A percentile compares a stretch with the other conserved stretches of the same genome.
Evolutionary conservation across 2,329 filamentous ascomycete species (phyloP).

Genomic region (Rhexocercosporidium sp.): DNA sequence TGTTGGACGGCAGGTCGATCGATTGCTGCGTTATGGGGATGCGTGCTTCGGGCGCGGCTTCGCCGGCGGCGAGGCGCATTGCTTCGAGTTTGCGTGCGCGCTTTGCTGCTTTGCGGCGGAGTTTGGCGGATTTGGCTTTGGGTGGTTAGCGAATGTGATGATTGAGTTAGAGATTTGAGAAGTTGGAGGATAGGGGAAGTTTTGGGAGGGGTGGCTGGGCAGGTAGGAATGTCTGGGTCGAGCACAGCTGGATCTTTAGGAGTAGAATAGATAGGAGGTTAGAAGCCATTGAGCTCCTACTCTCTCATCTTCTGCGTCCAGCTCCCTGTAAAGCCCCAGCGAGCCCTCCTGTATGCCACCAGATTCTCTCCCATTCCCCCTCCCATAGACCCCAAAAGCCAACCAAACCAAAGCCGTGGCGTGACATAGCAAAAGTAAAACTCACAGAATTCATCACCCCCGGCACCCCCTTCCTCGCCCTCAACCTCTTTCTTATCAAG

Average conservation of each 20-base stretch:
- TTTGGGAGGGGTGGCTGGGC: neutral
- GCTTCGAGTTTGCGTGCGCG: constrained; percentile 61
- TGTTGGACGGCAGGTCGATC: constrained; percentile 67
- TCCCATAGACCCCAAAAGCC: neutral
- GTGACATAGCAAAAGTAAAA: constrained; percentile 40
- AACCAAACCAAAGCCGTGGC: neutral
- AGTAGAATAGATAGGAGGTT: neutral
- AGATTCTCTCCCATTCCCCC: neutral
- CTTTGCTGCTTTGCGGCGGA: constrained; percentile 74
- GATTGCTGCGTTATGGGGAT: constrained; percentile 79
- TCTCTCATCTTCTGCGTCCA: neutral
- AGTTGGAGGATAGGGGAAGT: neutral
- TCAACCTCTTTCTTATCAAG: constrained; percentile 61
- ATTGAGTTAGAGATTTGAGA: neutral
- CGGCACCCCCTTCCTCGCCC: constrained; percentile 53
- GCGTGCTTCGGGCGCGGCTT: constrained; percentile 69
- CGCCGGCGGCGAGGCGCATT: constrained; percentile 64
- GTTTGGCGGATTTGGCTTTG: constrained; percentile 83
- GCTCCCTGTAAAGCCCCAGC: neutral
- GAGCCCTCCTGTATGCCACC: neutral
- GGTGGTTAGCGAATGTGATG: constrained; percentile 12
- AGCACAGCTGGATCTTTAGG: neutral
- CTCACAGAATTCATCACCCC: constrained; percentile 81
- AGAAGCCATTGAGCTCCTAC: neutral
- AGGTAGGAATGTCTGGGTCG: neutral